Percentiles rank a stretch among this genome's conserved stretches.
phyloP scores from a whole-genome alignment of 1,284 basidiomycete genomes.

The Amylostereum areolatum region DNA sequence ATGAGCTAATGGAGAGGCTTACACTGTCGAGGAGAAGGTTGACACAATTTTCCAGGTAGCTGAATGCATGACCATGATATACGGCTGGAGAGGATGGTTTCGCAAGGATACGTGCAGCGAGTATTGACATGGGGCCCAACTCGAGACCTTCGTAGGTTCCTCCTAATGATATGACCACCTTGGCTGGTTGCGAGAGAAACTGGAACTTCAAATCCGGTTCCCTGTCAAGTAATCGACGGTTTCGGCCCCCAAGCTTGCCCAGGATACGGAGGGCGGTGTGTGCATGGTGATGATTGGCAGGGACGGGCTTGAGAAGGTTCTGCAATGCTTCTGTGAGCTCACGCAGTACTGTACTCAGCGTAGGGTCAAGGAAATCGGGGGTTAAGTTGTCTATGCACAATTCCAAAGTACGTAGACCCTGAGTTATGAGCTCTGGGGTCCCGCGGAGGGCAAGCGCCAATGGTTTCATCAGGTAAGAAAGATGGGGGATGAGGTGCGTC shows the following conservation, averaged over 20 bases:
- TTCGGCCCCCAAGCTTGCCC: conserved; percentile 95
- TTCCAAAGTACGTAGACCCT: conserved; percentile 95
- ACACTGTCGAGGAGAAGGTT: conserved; percentile 78
- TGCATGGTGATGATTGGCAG: conserved; percentile 87
- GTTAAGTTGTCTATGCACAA: conserved; percentile 99
- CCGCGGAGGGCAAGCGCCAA: conserved; percentile 90
- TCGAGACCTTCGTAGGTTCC: conserved; percentile 67
- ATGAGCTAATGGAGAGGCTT: conserved; percentile 15
- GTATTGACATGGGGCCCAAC: conserved; percentile 63
- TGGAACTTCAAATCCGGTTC: conserved; percentile 76
- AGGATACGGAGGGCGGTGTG: conserved; percentile 96
- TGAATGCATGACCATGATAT: conserved; percentile 74
- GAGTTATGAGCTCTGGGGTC: conserved; percentile 85
- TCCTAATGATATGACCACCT: conserved; percentile 70
- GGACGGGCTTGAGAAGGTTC: conserved; percentile 85
- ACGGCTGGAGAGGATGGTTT: conserved; percentile 42
- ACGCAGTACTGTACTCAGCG: conserved; percentile 86
- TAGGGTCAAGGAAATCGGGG: conserved; percentile 97
- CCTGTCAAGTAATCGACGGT: conserved; percentile 82
- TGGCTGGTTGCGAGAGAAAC: conserved; percentile 63
- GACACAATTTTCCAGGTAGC: conserved; percentile 72
- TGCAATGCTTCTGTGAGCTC: conserved; percentile 96
- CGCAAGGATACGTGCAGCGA: conserved; percentile 67
- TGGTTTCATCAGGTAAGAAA: conserved; percentile 96
- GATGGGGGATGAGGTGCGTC: conserved; percentile 93